Base-by-base conservation (phyloP, 129 eudicot genomes). In the Gnaphalium uliginosum region DNA sequence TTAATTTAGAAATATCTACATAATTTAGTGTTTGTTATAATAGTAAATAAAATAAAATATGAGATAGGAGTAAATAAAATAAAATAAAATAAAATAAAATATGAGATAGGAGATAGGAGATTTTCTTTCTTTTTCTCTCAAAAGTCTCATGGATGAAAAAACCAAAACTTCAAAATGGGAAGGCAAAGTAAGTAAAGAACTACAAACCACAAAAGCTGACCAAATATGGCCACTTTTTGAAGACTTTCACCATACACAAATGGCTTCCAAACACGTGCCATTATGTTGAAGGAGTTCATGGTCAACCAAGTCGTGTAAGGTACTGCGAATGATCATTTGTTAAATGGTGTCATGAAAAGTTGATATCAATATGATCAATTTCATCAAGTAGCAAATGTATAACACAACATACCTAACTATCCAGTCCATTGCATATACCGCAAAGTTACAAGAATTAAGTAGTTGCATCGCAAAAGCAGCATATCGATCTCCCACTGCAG, bases 391-490 rank as follows among this genome's bases (percentile, higher is more conserved):
- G 23, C 26, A 37, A 72, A 48, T 33, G 48, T 41, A 72, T 78
- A 56, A 35, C 72, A 60, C 53, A 71, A 27, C 32, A 54, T 48
- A 73, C 79, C 77, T 85, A 93, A 97, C 98, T 79, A 84, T 93
- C 98, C 98, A 93, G 78, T 93, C 98, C 97, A 93, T 93, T 82
- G 97, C 97, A 85, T 86, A 93, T 24, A 90, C 98, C 53, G 97
- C 97, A 84, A 86, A 93, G 76, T 85, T 87, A 85, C 82, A 85
- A 56, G 91, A 83, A 76, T 85, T 87, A 32, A 93, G 82, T 78
- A n/a, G n/a, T n/a, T 90, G 98, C 80, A 87, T 89, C 64, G 98
- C 96, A 81, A 93, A 93, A 39, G 87, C 82, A 83, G 90, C 78
- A 77, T 93, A 93, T 59, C 98, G n/a, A n/a, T n/a, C n/a, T 88